Base-by-base conservation (phyloP, 116 monocot genomes). In the Dioscorea cayenensis region DNA sequence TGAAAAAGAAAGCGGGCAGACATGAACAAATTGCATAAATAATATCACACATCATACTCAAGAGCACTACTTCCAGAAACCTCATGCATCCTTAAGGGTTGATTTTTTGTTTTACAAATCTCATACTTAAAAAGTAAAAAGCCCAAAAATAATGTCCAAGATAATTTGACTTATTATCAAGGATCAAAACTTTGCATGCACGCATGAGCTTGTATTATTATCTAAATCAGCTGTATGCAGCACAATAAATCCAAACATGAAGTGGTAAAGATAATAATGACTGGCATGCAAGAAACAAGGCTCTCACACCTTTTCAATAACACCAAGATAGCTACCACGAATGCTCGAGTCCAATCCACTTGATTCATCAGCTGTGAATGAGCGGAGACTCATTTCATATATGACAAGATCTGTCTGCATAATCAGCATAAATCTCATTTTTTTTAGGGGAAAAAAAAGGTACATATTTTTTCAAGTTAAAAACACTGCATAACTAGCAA, bases 341-440 rank as follows among this genome's bases (percentile, higher is more conserved):
- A 83, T 78, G 70, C 69, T 76, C 49, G 73, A 73, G 75, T 86
- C 88, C 65, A 92, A 65, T 20, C 84, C 88, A 71, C 96, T 97
- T 43, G 93, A 97, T 63, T 88, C 84, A 80, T 92, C 88, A 69
- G 79, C 81, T 36, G 96, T 92, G 71, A 90, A 97, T 79, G 90
- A 55, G 6, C 90, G 92, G 65, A 97, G 81, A 74, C 86, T 97
- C 96, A 97, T 93, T 88, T 97, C 96, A 75, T 97, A 97, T 81
- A 97, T 93, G 65, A 92, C 73, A 71, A 97, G 86, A 81, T 92
- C 90, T 32, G 76, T 78, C 96, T 96, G 92, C 68, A 81, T 69
- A 29, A 69, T 17, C 37, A 68, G 21, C 36, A 72, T 50, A 62
- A 62, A 23, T 32, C 2, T 32, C 0, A 29, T 29, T 32, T 32